A percentile compares a stretch with the other conserved stretches of the same genome.
These are phyloP conservation scores for Globisporangium polare DNA, from an alignment of 352 stramenopile genomes.

Conservation along the genomic window DNA sequence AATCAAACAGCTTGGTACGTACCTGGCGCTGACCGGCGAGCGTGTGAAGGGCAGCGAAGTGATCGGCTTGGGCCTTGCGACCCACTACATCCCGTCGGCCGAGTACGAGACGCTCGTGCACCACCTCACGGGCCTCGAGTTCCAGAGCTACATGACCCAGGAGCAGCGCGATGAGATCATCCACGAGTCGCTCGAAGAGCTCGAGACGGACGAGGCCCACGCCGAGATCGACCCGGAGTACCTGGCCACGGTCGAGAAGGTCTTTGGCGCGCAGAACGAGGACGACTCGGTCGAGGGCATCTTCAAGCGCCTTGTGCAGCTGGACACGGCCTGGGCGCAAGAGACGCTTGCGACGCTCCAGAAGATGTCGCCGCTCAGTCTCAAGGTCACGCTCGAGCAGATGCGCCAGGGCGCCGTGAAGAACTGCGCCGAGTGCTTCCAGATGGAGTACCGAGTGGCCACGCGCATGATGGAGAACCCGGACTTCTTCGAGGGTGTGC, in stretches of 20 bases:
- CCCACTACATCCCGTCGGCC: constrained; percentile 92
- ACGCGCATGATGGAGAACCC: constrained; percentile 82
- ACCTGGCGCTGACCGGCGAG: constrained; percentile 93
- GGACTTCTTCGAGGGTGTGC: constrained; percentile 97
- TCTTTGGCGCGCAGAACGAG: constrained; percentile 75
- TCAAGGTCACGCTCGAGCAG: constrained; percentile 94
- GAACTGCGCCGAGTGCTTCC: constrained; percentile 87
- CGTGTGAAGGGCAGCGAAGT: constrained; percentile 88
- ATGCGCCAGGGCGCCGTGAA: constrained; percentile 87
- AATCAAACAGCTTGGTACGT: constrained; percentile 80
- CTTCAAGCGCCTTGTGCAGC: constrained; percentile 46
- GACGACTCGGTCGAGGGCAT: constrained; percentile 77
- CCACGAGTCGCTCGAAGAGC: constrained; percentile 66
- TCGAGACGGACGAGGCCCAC: constrained; percentile 83
- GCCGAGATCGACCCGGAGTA: constrained; percentile 77
- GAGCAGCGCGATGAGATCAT: constrained; percentile 85
- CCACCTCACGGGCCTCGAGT: constrained; percentile 82
- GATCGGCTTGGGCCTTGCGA: constrained; percentile 94
- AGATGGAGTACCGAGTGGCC: constrained; percentile 93
- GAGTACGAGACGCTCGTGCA: constrained; percentile 87
- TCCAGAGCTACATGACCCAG: constrained; percentile 62
- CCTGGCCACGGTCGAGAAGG: constrained; percentile 63
- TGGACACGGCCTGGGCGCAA: constrained; percentile 67
- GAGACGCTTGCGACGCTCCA: constrained; percentile 81
- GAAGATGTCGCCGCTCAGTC: constrained; percentile 90